Base-by-base conservation (phyloP, 495 filamentous ascomycete genomes). In the Hyaloscypha bicolor region DNA sequence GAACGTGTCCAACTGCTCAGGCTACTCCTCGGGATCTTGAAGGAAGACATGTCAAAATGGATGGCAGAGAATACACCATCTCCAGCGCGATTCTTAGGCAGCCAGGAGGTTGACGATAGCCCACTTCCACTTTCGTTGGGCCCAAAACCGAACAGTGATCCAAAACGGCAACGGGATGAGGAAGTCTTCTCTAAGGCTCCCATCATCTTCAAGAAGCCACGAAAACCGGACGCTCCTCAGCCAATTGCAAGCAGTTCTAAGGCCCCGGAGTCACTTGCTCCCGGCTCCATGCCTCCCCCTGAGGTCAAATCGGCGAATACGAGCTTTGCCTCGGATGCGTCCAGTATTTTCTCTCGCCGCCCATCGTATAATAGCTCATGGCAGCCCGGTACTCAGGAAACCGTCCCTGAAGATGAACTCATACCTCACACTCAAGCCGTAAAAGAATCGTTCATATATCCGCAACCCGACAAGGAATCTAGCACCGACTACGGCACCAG, bases 251-350 rank as follows among this genome's bases (percentile, higher is more conserved):
- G 11, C 19, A 25, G 30, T 6, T 37, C 56, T 19, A 37, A 60
- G 22, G 21, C 32, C 30, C 58, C 42, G 3, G 21, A 30, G 12
- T 12, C 48, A 12, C 6, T 9, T 19, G 12, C 4, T 21, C 42
- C 16, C 22, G 22, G 56, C 8, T 33, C 22, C 4, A 55, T n/a
- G 25, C 22, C 6, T 35, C 42, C 19, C 39, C 35, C 42, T 11
- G 11, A 45, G 29, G 37, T 3, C 9, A 8, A 25, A 22, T 66
- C 62, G 29, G 60, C 63, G 0, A 65, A 57, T 22, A 66, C 65
- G 14, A 73, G 71, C 39, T 70, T 73, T 60, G 33, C 48, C 1
- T 72, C 71, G 3, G 22, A 52, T 42, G 29, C 55, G 1, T 66
- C 64, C 2, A 63, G 42, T 29, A 39, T 68, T n/a, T 71, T 71